Base-by-base conservation (phyloP, 371 early-diverging fungal genomes). In the Paramicrosporidium saccamoebae region DNA sequence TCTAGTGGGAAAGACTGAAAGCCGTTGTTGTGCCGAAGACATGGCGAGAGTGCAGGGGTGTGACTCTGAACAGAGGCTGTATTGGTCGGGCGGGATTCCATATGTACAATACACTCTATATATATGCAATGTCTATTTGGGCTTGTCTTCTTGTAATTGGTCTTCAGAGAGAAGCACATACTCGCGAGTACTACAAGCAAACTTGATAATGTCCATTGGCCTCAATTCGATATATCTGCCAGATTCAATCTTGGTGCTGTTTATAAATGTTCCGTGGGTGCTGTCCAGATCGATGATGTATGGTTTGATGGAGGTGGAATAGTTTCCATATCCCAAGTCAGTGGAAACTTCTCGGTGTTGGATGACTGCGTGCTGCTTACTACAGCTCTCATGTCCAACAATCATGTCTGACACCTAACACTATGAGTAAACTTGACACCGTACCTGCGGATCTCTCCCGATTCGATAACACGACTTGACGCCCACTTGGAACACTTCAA, bases 251-350 rank as follows among this genome's bases (percentile, higher is more conserved):
- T 46, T 35, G 2, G 53, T 50, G 2, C 63, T 63, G 40, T 84
- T 84, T 5, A 88, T 49, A 34, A 53, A 65, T 0, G 79, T 78
- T 7, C 81, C 82, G 35, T 84, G 82, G 2, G 77, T 54, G 6
- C 79, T 68, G 20, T 69, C 69, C 17, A 88, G 46, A 35, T 88
- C 90, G 23, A 88, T 77, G n/a, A 88, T 41, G 36, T 74, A 88
- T 5, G 79, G 82, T 24, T 69, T 66, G 14, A n/a, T 21, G 21
- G 5, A 12, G 5, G 15, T 4, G n/a, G n/a, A 13, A 26, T 20
- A 13, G 6, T n/a, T 14, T n/a, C n/a, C 16, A 9, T 5, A 7
- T 13, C 4, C 31, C 25, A 23, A 14, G 19, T 17, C 10, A 19
- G 19, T 17, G 6, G 37, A 36, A 2, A 66, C 43, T 15, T 50